A percentile compares a stretch with the other conserved stretches of the same genome.
Evolutionary conservation across 2,329 filamentous ascomycete species (phyloP).

Genomic region (Keithomyces neogunnii): DNA sequence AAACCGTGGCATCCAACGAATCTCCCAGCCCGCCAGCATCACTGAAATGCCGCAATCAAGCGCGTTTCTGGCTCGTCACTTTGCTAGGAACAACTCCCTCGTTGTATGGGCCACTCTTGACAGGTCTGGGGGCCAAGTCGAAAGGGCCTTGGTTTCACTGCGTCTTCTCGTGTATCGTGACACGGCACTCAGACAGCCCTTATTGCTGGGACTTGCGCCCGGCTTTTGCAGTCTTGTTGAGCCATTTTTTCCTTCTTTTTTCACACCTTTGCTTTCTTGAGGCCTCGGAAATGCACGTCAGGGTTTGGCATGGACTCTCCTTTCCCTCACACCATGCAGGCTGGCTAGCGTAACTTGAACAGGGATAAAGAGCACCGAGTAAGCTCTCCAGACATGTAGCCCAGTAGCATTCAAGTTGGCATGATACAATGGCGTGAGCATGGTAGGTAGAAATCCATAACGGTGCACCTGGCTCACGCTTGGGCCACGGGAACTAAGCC

Average conservation of each 20-base stretch:
- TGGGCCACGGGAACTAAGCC: background rate
- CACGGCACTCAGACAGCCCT: background rate
- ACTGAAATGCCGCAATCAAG: background rate
- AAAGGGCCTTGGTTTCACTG: background rate
- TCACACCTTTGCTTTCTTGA: background rate
- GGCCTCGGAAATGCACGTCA: background rate
- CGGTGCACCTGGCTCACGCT: background rate
- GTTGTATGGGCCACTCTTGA: background rate
- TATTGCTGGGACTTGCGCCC: background rate
- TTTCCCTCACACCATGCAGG: background rate
- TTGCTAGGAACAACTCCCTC: background rate
- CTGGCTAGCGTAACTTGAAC: background rate
- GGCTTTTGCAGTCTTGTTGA: background rate
- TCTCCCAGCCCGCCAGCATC: background rate
- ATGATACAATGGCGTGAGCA: background rate
- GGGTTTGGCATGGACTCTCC: background rate
- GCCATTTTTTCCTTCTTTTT: background rate
- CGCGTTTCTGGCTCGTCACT: background rate
- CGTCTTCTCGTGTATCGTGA: background rate
- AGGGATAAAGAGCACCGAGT: background rate
- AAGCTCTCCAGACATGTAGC: too few species aligned
- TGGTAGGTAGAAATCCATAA: background rate
- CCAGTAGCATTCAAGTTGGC: background rate
- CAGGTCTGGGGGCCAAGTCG: background rate
- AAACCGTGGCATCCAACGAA: conserved; percentile 1